phyloP scores from a whole-genome alignment of 2,329 filamentous ascomycete genomes.

The Calonectria pauciramosa region DNA sequence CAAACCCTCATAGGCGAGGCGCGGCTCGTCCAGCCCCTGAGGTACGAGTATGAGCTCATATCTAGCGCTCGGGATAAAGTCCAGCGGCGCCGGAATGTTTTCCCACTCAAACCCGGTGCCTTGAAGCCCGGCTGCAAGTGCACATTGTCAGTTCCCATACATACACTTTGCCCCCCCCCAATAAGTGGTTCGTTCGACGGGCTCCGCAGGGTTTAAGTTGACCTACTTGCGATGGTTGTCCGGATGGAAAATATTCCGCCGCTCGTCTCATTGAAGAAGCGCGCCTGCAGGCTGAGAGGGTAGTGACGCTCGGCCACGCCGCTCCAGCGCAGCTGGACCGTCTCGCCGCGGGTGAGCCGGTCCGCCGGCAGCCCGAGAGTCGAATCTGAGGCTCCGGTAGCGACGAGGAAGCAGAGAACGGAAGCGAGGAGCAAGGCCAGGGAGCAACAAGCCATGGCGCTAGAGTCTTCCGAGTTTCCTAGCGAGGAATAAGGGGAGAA shows the following conservation, averaged over 20 bases:
- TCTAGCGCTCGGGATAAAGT: slow-evolving; percentile 9
- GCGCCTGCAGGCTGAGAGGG: slow-evolving; percentile 22
- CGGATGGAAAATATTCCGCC: slow-evolving; percentile 19
- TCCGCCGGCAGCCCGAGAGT: not conserved
- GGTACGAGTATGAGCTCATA: slow-evolving; percentile 17
- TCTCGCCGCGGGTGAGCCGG: slow-evolving; percentile 13
- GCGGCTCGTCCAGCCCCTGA: not conserved
- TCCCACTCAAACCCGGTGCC: slow-evolving; percentile 10
- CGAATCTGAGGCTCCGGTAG: not conserved
- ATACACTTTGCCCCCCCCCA: too few relatives aligned
- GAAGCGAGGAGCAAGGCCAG: not conserved
- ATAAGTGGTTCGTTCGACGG: not conserved
- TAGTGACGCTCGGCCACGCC: slow-evolving; percentile 12
- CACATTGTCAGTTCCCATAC: not conserved
- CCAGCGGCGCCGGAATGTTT: slow-evolving; percentile 14
- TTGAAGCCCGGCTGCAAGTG: slow-evolving; percentile 1
- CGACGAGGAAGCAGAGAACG: not conserved
- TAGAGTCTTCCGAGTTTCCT: not conserved
- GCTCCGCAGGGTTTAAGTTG: not conserved
- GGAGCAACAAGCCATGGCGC: not conserved
- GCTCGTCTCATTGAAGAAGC: slow-evolving; percentile 18
- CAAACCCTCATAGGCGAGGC: slow-evolving; percentile 13
- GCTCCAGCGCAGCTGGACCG: not conserved
- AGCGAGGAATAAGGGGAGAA: not conserved
- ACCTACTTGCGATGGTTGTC: slow-evolving; percentile 16